Base-by-base conservation (phyloP, 1,139 yeast species). In the Blastobotrys serpentis region DNA sequence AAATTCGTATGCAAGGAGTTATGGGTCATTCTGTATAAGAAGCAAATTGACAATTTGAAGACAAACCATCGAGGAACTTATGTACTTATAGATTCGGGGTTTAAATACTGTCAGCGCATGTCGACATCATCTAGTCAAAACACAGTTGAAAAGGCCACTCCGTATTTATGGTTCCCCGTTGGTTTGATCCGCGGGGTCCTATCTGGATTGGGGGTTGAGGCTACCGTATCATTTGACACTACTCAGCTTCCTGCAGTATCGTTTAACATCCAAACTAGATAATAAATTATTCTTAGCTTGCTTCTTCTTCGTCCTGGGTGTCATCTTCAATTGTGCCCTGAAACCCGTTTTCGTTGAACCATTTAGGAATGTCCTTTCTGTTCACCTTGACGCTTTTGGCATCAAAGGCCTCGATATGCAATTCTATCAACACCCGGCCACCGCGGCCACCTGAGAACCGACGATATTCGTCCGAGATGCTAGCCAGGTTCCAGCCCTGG, bases 401-500 rank as follows among this genome's bases (percentile, higher is more conserved):
- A 64, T 84, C 90, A 65, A 85, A 86, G 41, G 86, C 86, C 63
- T 92, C 98, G 48, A 92, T 88, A 56, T 88, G 76, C 60, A 92
- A 74, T 64, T 92, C 98, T 38, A 92, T 96, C 60, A 88, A 74
- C 41, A 89, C 88, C 53, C 98, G 73, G 1, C 96, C 97, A 13
- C 97, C 96, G 57, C 92, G 75, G 10, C 90, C 81, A 0, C 98
- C 98, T 0, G 97, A 86, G 64, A 90, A 92, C 54, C 98, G 70
- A 58, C 98, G 73, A 65, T 92, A 92, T 64, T 92, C 98, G 63
- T 92, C 98, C 51, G 90, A 81, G 1, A 90, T 94, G 67, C 95
- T 77, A 10, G 98, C 96, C 62, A 90, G 72, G 62, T 92, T 92
- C 98, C 98, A 92, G 17, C 95, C 92, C 72, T 90, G 96, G 23